Percentiles rank a stretch among this genome's conserved stretches.
Evolutionary conservation across 208 protist species (phyloP).

Genomic region (Strigomonas culicis): DNA sequence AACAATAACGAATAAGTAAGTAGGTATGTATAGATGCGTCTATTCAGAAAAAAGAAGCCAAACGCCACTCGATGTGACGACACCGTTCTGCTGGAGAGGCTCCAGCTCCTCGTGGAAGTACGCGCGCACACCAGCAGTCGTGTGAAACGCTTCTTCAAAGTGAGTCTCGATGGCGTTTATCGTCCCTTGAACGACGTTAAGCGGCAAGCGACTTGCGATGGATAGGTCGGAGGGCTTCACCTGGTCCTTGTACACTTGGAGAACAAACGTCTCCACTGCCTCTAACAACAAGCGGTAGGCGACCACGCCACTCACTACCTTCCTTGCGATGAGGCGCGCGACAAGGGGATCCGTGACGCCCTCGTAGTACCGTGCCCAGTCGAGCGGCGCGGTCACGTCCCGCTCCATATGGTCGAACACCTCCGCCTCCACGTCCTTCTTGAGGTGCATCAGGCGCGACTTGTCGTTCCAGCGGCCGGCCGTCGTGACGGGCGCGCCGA

Average conservation of each 20-base stretch:
- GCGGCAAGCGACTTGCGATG: background rate
- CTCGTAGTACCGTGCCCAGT: slow-evolving; percentile 12
- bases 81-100: background rate
- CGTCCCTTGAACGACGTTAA: background rate
- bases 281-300: slow-evolving; percentile 49
- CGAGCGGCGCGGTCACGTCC: background rate
- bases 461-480: slow-evolving; percentile 16
- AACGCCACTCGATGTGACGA: background rate
- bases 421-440: slow-evolving; percentile 26
- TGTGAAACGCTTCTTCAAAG: background rate
- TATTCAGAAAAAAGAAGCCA: background rate
- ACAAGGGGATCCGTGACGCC: background rate
- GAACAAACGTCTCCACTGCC: slow-evolving; percentile 30
- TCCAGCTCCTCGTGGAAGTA: slow-evolving; percentile 9
- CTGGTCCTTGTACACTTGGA: slow-evolving; percentile 1
- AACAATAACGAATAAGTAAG: slow-evolving; percentile 13
- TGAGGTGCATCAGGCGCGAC: slow-evolving; percentile 23
- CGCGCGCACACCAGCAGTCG: background rate
- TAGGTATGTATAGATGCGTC: background rate
- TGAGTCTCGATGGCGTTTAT: background rate
- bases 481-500: slow-evolving; percentile 17
- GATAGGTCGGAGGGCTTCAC: background rate
- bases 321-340: slow-evolving; percentile 13
- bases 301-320: slow-evolving; percentile 25
- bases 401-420: slow-evolving; percentile 31